Base-by-base conservation (phyloP, 2,329 filamentous ascomycete genomes). In the Cordyceps javanica region DNA sequence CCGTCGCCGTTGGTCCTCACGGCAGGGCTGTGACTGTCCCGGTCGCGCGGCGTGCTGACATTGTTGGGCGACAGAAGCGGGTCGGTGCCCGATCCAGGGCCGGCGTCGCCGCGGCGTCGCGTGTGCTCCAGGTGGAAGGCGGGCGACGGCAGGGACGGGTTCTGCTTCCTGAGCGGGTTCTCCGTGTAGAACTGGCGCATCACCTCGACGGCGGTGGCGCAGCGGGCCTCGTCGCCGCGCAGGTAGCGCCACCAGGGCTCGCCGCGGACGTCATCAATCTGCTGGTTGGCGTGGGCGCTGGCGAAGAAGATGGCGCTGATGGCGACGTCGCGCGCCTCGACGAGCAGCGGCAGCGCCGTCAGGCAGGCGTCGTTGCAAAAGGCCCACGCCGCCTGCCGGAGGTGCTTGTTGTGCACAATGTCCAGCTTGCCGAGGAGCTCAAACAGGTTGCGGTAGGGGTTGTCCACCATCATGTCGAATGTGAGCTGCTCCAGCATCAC, bases 341-440 rank as follows among this genome's bases (percentile, higher is more conserved):
- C 88, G 30, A 95, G 79, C 3, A 99, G 80, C 60, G 92, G 95
- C 50, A 97, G 79, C 41, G 87, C 83, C 1, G 93, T 97, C 60
- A 93, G 83, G 62, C 86, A 89, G 21, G 88, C 89, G 72, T 99
- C 94, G 69, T 95, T 97, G 62, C 96, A 85, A 67, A 97, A 97
- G 0, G 91, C 88, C 91, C 94, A 97, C 1, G 91, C 89, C 0
- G 89, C 85, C 72, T 96, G 92, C 57, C 93, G 84, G 30, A 97
- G 75, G 56, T 81, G 77, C 72, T 93, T 93, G 73, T 95, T 89
- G 66, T 93, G 86, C 59, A 90, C 85, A 49, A 91, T 79, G 25
- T 82, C 80, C 60, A 94, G 82, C 68, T 83, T 86, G 55, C 85
- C 83, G 32, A 96, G 82, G 67, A 92, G 87, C 57, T 93, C 85